Percentiles rank a stretch among this genome's conserved stretches.
phyloP scores from a whole-genome alignment of 805 yeast genomes.

The Wickerhamiella cacticola region DNA sequence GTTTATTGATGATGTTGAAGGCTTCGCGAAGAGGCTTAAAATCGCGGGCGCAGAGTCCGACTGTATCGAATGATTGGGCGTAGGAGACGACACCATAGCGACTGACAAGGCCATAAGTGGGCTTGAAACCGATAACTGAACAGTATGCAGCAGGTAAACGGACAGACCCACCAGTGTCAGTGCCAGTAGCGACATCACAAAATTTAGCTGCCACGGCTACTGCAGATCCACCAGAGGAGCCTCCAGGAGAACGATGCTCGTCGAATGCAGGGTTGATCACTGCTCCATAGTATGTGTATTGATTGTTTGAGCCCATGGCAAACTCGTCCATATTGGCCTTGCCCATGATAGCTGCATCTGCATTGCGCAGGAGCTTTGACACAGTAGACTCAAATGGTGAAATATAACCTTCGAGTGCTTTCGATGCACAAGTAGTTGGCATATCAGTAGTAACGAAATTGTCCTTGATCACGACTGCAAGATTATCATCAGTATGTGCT shows the following conservation, averaged over 20 bases:
- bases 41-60: slow-evolving; percentile 60
- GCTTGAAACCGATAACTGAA: slow-evolving; percentile 79
- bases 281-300: slow-evolving; percentile 27
- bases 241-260: slow-evolving; percentile 51
- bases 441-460: slow-evolving; percentile 56
- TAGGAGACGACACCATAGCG: slow-evolving; percentile 87
- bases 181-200: slow-evolving; percentile 71
- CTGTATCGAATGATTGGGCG: slow-evolving; percentile 91
- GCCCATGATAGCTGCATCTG: slow-evolving; percentile 49
- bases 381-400: slow-evolving; percentile 82
- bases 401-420: slow-evolving; percentile 41
- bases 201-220: slow-evolving; percentile 70
- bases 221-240: slow-evolving; percentile 94
- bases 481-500: slow-evolving; percentile 8
- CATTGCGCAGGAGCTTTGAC: slow-evolving; percentile 38
- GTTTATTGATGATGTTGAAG: slow-evolving; percentile 43
- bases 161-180: slow-evolving; percentile 97
- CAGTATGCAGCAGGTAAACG: slow-evolving; percentile 85
- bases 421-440: slow-evolving; percentile 73
- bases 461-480: slow-evolving; percentile 54
- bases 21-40: slow-evolving; percentile 37
- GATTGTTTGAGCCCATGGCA: slow-evolving; percentile 70
- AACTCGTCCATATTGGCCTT: slow-evolving; percentile 92
- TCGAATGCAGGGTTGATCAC: slow-evolving; percentile 35
- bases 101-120: slow-evolving; percentile 83